Evolutionary conservation across 2,329 filamentous ascomycete species (phyloP), one percentile per base, ranked within the genome.

Genomic region (Colletotrichum spinosum): DNA sequence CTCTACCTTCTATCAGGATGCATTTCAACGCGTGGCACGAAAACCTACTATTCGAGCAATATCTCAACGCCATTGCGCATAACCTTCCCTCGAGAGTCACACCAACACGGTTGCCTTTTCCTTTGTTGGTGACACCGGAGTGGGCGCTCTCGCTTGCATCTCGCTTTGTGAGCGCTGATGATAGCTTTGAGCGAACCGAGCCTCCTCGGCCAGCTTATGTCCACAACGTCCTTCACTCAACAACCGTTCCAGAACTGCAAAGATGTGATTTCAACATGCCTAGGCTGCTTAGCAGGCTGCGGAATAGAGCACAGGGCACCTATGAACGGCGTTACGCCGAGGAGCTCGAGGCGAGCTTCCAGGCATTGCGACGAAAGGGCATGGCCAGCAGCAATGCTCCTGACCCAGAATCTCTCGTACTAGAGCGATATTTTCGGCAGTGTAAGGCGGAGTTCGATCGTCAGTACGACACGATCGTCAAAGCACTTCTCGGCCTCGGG

Each of bases 11-110:
- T 4, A 37, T 44, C 15, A 2, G 7, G n/a, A 2, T 10, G 6
- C n/a, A 39, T 1, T 56, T 61, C 44, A 8, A 25, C 9, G 60
- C n/a, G 3, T 76, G 74, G 72, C 71, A 67, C 50, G 60, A 73
- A 17, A 77, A 76, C 53, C 49, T 54, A 11, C 55, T 68, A 6
- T 69, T 76, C 38, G 34, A 56, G 15, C 4, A 60, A 4, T 76
- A 76, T 56, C 59, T 77, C 8, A 10, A 51, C 10, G 17, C 55
- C 15, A 58, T 73, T n/a, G 70, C 45, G 45, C 15, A 15, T 8
- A 48, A 48, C 7, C 10, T 48, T 48, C 45, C 45, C n/a, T 17
- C 6, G 45, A 3, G 25, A 17, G 11, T 11, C n/a, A 48, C n/a
- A 10, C 8, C 10, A 8, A 48, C 45, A 9, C 15, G 9, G 25